Conservation (phyloP, 495 filamentous ascomycete species). For the Hapsidospora chrysogenum region DNA sequence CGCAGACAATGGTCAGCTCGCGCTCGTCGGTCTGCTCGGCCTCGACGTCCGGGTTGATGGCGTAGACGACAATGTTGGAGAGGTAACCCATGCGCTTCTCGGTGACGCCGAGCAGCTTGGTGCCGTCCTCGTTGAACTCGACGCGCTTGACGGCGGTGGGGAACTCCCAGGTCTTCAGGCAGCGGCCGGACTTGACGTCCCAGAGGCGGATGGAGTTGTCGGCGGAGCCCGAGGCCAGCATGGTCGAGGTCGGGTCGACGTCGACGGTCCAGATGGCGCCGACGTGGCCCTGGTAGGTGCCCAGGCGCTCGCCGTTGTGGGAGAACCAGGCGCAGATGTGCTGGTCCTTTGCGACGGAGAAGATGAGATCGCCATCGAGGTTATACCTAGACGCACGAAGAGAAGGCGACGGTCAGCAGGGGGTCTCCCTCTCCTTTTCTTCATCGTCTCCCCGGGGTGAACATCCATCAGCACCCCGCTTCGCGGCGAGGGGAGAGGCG, state of each 20-base stretch:
- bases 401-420: no score
- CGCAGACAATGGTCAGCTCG: slow-evolving; percentile 67
- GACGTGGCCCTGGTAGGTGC: slow-evolving; percentile 91
- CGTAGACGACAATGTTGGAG: slow-evolving; percentile 80
- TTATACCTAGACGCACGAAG: slow-evolving; percentile 45
- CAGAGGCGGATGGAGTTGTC: slow-evolving; percentile 97
- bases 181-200: slow-evolving; percentile 87
- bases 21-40: slow-evolving; percentile 75
- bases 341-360: slow-evolving; percentile 96
- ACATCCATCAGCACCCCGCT: no score
- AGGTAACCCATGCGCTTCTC: slow-evolving; percentile 95
- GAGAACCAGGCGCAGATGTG: slow-evolving; percentile 89
- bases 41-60: slow-evolving; percentile 63
- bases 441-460: background rate
- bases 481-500: background rate
- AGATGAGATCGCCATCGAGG: slow-evolving; percentile 90
- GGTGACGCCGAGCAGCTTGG: slow-evolving; percentile 75
- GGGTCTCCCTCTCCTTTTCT: background rate
- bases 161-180: slow-evolving; percentile 94
- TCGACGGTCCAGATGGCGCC: slow-evolving; percentile 98
- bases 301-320: slow-evolving; percentile 85
- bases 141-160: slow-evolving; percentile 89
- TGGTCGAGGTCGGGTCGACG: slow-evolving; percentile 81
- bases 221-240: slow-evolving; percentile 87
- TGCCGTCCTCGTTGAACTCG: slow-evolving; percentile 88